These are phyloP conservation scores for Wickerhamiella azyma DNA, from an alignment of 805 yeast genomes.

Conservation along the genomic window DNA sequence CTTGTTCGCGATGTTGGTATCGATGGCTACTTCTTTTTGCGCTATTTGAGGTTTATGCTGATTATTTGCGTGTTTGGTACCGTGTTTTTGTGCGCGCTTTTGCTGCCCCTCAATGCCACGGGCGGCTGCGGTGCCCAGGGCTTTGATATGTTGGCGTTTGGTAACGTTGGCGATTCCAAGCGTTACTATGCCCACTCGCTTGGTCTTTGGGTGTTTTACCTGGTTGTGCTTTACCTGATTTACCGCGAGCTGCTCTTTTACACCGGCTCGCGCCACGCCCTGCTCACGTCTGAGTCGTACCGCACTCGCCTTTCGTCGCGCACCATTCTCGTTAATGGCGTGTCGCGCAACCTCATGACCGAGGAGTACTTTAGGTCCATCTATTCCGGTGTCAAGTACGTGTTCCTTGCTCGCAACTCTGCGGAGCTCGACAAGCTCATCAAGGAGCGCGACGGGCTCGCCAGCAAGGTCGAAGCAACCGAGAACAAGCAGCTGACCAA, in stretches of 20 bases:
- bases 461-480: conserved; percentile 51
- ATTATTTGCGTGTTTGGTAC: conserved; percentile 42
- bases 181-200: conserved; percentile 82
- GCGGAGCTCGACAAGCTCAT: conserved; percentile 42
- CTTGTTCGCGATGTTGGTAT: conserved; percentile 77
- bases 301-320: conserved; percentile 62
- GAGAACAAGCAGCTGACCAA: conserved; percentile 41
- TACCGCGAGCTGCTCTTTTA: conserved; percentile 75
- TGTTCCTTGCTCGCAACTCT: conserved; percentile 64
- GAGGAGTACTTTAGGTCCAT: conserved; percentile 60
- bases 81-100: conserved; percentile 43
- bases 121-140: conserved; percentile 43
- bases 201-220: conserved; percentile 66
- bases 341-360: conserved; percentile 59
- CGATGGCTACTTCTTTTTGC: conserved; percentile 84
- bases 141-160: conserved; percentile 60
- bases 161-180: conserved; percentile 47
- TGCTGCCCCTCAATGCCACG: conserved; percentile 75
- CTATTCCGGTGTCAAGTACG: conserved; percentile 69
- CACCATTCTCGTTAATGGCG: conserved; percentile 72
- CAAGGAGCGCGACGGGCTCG: conserved; percentile 44
- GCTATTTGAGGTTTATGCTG: conserved; percentile 54
- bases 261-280: conserved; percentile 62
- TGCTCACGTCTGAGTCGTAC: conserved; percentile 66
- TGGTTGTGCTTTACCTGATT: conserved; percentile 51